Base-by-base conservation (phyloP, 495 filamentous ascomycete species). In the Trichoderma asperelloides region DNA sequence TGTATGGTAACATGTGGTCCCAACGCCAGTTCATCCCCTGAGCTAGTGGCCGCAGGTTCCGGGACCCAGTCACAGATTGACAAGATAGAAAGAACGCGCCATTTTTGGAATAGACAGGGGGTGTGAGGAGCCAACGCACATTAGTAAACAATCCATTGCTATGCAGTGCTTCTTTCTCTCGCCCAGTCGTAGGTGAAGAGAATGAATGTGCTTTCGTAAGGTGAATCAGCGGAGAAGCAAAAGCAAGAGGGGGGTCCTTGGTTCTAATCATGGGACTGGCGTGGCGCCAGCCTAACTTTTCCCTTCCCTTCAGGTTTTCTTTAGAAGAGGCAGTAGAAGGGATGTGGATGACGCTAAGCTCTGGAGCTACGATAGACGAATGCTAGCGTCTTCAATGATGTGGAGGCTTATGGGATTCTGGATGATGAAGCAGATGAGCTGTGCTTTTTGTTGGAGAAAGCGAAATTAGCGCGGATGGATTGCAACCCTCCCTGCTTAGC, bases 11-110 rank as follows among this genome's bases (percentile, higher is more conserved):
- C 12, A 11, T 30, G 16, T 27, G 55, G 25, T 27, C 8, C 55
- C 55, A 60, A 30, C 25, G 55, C 55, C 49, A 60, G 23, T 60
- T 60, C 55, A 30, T 60, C 55, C 55, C 55, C 55, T 60, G 55
- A 60, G 55, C 55, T 60, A 60, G 55, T 60, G 55, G 55, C 55
- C 55, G 55, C 55, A 60, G 55, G 55, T 60, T 60, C 55, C 55
- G 55, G 55, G 55, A 30, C 27, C 49, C 49, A 55, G 49, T 55
- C 49, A 55, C 4, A 55, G 49, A 55, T 55, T 55, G 49, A 55
- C 49, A 55, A 55, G n/a, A 55, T 55, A 55, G 49, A 55, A 25
- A 25, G 49, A 55, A 55, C 49, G 49, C 49, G 49, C 49, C 49
- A 55, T 55, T 55, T 55, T 60, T 60, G 55, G 55, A 60, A 25